Base-by-base conservation (phyloP, 441 rosid species). In the Euphorbia celastroides region DNA sequence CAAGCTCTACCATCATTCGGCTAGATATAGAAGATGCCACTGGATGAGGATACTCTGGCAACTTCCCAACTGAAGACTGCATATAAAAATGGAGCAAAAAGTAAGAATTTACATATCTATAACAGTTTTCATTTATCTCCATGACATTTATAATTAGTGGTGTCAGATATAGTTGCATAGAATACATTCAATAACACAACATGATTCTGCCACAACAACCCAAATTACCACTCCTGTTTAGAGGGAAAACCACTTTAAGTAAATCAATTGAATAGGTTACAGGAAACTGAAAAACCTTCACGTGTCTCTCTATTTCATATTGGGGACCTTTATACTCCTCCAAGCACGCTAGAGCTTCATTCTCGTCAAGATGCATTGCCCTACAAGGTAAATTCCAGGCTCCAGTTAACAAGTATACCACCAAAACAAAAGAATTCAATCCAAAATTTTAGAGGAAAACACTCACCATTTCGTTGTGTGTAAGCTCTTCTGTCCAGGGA, bases 11-110 rank as follows among this genome's bases (percentile, higher is more conserved):
- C 89, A 90, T 83, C 82, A 90, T 79, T 82, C 98, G 84, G 79
- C 98, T 87, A 60, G 98, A 93, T 78, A 93, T 93, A 57, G 96
- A 88, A 71, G 96, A 93, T 28, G 97, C 98, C n/a, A 88, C 86
- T 4, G 96, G 97, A 80, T 87, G 84, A 67, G 97, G 96, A 51
- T 78, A 86, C 74, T 87, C 94, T 16, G 88, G 83, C 69, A 87
- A 73, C 69, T 79, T 87, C 70, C 86, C 97, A 70, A 88, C 91
- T 79, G 82, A 87, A 44, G 89, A 84, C 98, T 93, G 82, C 84
- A 84, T 68, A 61, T 64, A 54, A 57, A 55, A 48, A 62, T 57
- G 52, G 58, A 58, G 52, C 52, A 57, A 28, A 25, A 44, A 30
- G 44, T 46, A 25, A 64, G 23, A 32, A 11, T 25, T n/a, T 19